Conservation (phyloP, 768 basidiomycete genomes). For the Lactarius indigo region DNA sequence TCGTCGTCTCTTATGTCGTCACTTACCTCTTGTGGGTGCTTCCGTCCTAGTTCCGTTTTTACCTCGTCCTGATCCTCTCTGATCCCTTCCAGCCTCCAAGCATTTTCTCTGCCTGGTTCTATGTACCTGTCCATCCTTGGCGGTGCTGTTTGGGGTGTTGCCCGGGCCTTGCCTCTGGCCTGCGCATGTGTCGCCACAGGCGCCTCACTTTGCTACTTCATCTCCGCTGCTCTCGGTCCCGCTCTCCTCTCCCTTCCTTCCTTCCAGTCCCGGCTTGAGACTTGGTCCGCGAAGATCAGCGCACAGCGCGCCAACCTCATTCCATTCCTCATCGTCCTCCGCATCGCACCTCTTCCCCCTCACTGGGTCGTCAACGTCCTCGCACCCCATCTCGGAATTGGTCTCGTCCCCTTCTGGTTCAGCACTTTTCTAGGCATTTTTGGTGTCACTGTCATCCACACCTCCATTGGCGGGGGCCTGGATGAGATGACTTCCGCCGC, state of each 20-base stretch:
- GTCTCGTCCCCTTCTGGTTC: constrained; percentile 80
- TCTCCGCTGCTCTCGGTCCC: constrained; percentile 89
- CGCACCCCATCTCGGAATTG: constrained; percentile 89
- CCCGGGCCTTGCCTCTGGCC: constrained; percentile 81
- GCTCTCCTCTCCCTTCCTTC: constrained; percentile 84
- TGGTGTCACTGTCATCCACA: constrained; percentile 91
- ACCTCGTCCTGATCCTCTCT: background rate
- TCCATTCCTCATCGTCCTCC: constrained; percentile 90
- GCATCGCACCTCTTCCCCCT: constrained; percentile 91
- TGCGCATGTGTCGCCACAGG: constrained; percentile 91
- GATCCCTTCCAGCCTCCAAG: constrained; percentile 68
- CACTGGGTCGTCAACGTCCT: constrained; percentile 96
- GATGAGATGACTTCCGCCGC: constrained; percentile 93
- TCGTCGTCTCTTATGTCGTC: constrained; percentile 81
- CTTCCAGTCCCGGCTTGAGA: constrained; percentile 79
- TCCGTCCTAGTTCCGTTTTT: constrained; percentile 15
- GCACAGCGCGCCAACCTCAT: constrained; percentile 81
- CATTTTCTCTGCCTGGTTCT: constrained; percentile 93
- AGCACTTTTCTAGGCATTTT: constrained; percentile 89
- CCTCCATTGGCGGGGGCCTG: constrained; percentile 87
- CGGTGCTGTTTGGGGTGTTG: constrained; percentile 92
- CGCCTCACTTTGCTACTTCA: constrained; percentile 87
- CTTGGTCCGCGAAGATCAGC: constrained; percentile 75
- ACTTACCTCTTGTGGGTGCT: constrained; percentile 86
- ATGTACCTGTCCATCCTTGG: constrained; percentile 98